These are phyloP conservation scores for Vaccinium corymbosum DNA, from an alignment of 148 eudicot species.

Conservation along the genomic window DNA sequence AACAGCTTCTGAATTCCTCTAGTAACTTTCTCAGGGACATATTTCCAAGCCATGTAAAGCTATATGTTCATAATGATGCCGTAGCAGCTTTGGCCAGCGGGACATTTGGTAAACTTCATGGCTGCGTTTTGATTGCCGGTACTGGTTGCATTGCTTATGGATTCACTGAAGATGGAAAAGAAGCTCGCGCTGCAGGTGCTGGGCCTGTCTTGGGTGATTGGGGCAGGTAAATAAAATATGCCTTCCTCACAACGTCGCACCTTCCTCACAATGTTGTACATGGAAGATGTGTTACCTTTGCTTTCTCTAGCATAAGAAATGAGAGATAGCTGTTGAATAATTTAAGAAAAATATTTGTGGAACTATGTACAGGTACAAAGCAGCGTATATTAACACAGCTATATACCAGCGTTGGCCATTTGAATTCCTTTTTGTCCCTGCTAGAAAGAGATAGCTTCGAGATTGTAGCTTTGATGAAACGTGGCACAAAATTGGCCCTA, in stretches of 20 bases:
- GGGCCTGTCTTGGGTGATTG: constrained; percentile 87
- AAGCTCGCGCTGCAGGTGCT: constrained; percentile 87
- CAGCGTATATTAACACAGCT: not conserved
- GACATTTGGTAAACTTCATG: constrained; percentile 84
- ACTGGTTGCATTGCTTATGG: constrained; percentile 89
- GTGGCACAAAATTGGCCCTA: not conserved
- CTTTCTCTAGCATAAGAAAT: not conserved
- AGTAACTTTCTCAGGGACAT: constrained; percentile 41
- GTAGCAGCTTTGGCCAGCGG: constrained; percentile 90
- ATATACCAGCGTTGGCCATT: not conserved
- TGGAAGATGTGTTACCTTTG: not conserved
- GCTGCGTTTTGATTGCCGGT: constrained; percentile 79
- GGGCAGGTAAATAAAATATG: constrained; percentile 57
- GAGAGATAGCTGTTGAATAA: not conserved
- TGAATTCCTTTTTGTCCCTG: not conserved
- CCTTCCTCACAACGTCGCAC: not conserved
- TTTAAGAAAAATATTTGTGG: not conserved
- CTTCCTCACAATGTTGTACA: not conserved
- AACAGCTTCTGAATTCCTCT: constrained; percentile 12
- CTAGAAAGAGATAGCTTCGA: not conserved
- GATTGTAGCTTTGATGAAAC: not conserved
- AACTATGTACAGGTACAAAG: not conserved
- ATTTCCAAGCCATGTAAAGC: constrained; percentile 51
- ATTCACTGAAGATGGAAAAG: constrained; percentile 60
- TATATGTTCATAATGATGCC: constrained; percentile 75